A percentile compares a stretch with the other conserved stretches of the same genome.
Conservation (phyloP, 2,329 filamentous ascomycete species). For the Colletotrichum destructivum region DNA sequence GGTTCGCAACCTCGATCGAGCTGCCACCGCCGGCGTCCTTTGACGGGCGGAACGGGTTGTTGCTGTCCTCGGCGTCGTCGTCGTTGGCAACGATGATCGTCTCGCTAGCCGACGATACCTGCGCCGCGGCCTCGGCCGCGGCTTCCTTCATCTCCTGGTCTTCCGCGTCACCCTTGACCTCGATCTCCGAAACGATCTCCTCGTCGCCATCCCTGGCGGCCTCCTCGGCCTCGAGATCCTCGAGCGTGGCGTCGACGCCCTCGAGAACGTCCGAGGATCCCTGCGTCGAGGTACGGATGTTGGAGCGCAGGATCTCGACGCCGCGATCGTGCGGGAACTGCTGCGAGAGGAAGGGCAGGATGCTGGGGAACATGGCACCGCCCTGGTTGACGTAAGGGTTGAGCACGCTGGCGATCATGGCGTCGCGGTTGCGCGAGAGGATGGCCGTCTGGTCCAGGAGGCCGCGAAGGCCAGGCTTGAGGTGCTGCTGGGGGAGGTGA, state of each 20-base stretch:
- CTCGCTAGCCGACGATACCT: neutral
- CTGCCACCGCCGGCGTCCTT: conserved; percentile 40
- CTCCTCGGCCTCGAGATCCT: conserved; percentile 53
- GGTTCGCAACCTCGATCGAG: conserved; percentile 39
- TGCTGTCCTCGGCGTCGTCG: conserved; percentile 11
- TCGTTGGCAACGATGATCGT: conserved; percentile 32
- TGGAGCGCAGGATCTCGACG: conserved; percentile 80
- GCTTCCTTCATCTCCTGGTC: conserved; percentile 50
- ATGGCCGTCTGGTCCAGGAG: conserved; percentile 88
- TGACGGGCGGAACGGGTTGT: conserved; percentile 55
- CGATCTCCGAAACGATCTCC: conserved; percentile 49
- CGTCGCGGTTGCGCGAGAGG: conserved; percentile 76
- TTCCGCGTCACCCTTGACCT: conserved; percentile 56
- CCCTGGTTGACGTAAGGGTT: conserved; percentile 79
- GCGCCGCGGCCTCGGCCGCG: neutral
- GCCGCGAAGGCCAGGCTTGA: conserved; percentile 80
- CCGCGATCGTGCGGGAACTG: conserved; percentile 74
- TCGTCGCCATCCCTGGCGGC: conserved; percentile 64
- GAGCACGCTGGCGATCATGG: conserved; percentile 86
- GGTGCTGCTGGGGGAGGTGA: conserved; percentile 74
- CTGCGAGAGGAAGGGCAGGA: conserved; percentile 83
- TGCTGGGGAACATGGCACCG: conserved; percentile 77
- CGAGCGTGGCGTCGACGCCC: conserved; percentile 41
- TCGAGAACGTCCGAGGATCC: conserved; percentile 24
- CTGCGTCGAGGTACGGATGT: conserved; percentile 61